Conservation (phyloP, 139 green algal species). For the Closterium sp. region DNA sequence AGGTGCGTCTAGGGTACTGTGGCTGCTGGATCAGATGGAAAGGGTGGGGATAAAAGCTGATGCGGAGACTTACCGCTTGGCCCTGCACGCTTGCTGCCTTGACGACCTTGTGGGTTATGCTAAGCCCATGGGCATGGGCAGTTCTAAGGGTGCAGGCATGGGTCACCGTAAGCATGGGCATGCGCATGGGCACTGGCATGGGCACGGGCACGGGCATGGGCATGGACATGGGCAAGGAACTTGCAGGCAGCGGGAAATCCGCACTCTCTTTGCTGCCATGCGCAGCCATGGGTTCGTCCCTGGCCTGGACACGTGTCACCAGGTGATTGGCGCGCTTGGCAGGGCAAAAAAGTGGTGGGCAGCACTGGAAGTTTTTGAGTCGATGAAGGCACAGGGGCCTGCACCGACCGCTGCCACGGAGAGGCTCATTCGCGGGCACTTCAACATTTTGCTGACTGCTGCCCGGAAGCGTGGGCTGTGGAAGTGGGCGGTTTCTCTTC, state of each 20-base stretch:
- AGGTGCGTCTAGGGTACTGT: not conserved
- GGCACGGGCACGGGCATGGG: not conserved
- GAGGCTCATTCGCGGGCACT: constrained; percentile 12
- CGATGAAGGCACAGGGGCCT: constrained; percentile 12
- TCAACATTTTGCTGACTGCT: constrained; percentile 2
- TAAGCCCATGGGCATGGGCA: not conserved
- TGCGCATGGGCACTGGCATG: not conserved
- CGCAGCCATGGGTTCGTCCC: not conserved
- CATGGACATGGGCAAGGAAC: not conserved
- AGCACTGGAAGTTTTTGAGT: constrained; percentile 26
- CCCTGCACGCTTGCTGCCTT: not conserved
- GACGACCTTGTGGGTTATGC: not conserved
- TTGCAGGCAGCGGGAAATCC: not conserved
- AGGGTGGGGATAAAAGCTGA: not conserved
- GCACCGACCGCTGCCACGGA: not conserved
- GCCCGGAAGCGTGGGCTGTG: constrained; percentile 24
- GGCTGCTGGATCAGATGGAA: not conserved
- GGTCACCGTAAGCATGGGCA: not conserved
- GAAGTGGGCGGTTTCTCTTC: constrained; percentile 35
- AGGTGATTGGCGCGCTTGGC: constrained; percentile 19
- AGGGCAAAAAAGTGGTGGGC: constrained; percentile 29
- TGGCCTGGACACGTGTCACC: not conserved
- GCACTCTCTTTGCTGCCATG: not conserved
- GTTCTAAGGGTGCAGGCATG: not conserved
- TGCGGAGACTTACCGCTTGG: not conserved